Evolutionary conservation across 805 yeast species (phyloP).

Genomic region (Starmerella scarabaei): DNA sequence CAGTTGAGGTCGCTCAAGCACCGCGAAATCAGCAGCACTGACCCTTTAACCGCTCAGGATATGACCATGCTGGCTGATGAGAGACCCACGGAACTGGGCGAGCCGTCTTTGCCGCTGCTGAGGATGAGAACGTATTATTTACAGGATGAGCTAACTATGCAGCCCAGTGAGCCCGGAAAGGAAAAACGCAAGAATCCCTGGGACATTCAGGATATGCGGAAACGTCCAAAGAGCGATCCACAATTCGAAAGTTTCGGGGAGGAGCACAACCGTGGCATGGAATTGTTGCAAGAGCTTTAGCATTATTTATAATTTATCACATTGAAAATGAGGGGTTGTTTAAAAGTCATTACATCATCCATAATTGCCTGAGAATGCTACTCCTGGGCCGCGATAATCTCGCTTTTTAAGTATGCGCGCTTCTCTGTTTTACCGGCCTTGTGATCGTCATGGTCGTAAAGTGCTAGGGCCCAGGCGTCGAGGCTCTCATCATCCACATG

Average conservation of each 20-base stretch:
- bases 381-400: constrained; percentile 8
- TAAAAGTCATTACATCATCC: no score
- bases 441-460: constrained; percentile 14
- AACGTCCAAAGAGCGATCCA: background rate
- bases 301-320: no score
- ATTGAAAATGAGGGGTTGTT: no score
- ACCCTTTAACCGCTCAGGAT: constrained; percentile 27
- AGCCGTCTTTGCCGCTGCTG: constrained; percentile 27
- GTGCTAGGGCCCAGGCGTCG: constrained; percentile 13
- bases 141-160: constrained; percentile 25
- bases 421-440: constrained; percentile 15
- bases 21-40: constrained; percentile 26
- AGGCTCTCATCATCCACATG: constrained; percentile 3
- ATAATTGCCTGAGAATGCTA: no score
- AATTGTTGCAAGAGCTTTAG: constrained; percentile 8
- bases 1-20: constrained; percentile 35
- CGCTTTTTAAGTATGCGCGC: constrained; percentile 14
- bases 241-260: background rate
- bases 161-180: background rate
- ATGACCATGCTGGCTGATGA: constrained; percentile 25
- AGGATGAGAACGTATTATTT: constrained; percentile 26
- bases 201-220: background rate
- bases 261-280: constrained; percentile 11
- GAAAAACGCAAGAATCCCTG: background rate
- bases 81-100: constrained; percentile 28